Evolutionary conservation across 1,284 basidiomycete genomes (phyloP), one percentile per base, ranked within the genome.

Genomic region (Sanghuangporus weigelae): DNA sequence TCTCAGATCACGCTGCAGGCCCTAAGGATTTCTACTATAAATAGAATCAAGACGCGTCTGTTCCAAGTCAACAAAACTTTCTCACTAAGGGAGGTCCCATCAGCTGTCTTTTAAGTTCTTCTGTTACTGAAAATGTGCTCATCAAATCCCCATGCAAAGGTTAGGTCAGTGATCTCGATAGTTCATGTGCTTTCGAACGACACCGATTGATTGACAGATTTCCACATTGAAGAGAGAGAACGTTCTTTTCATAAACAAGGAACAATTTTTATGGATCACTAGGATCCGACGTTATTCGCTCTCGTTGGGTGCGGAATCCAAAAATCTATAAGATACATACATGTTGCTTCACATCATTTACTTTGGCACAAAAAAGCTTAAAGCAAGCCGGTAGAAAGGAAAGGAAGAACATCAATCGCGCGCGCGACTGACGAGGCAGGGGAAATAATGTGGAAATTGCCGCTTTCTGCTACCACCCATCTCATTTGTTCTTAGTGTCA

Each of bases 281-380:
- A 44, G 2, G 48, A 50, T 50, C 11, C 51, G n/a, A 12, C 31
- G 21, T n/a, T 31, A 14, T 53, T 53, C 31, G 51, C 31, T 53
- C 23, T 26, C 21, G 11, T 53, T 53, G 21, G 11, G 31, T 2
- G 6, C 6, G 23, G 40, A 59, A 59, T 59, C 55, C 60, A 62
- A 62, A 31, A 61, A 23, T 61, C 38, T 61, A 61, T 56, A 62
- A 44, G 53, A 62, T 62, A 62, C 60, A 62, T 62, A 62, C 58
- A 60, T 7, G 4, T 46, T 59, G 40, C 49, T 62, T 62, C 38
- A 55, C 31, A 48, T 40, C 44, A 46, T 21, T 54, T 38, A 55
- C 35, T 44, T 46, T 23, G 40, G 40, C 50, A 11, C 7, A 14
- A 35, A 26, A 21, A 61, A 26, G 40, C 26, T 12, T 55, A 56